A percentile compares a stretch with the other conserved stretches of the same genome.
Conservation (phyloP, 1,284 basidiomycete genomes). For the Apiotrichum mycotoxinovorans region DNA sequence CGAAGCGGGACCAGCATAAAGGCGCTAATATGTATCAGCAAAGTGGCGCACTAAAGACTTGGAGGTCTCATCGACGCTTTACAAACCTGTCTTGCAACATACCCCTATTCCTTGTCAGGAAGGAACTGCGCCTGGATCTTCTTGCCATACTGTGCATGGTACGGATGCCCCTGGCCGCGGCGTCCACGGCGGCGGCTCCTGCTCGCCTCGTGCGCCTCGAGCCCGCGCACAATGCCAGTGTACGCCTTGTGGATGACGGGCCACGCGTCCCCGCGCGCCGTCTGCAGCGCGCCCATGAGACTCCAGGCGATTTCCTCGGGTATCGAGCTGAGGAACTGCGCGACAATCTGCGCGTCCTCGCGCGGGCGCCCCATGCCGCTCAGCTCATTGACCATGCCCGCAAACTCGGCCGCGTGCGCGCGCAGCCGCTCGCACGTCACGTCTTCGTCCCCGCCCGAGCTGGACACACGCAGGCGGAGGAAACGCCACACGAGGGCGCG, state of each 20-base stretch:
- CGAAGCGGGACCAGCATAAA: too few relatives aligned
- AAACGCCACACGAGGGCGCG: slow-evolving; percentile 1
- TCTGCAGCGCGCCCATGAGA: background rate
- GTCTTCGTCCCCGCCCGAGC: background rate
- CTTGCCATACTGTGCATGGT: background rate
- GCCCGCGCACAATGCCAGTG: background rate
- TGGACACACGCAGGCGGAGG: background rate
- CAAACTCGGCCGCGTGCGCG: background rate
- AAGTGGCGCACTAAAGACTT: too few relatives aligned
- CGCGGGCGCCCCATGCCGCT: background rate
- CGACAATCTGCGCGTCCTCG: slow-evolving; percentile 2
- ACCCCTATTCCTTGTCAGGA: background rate
- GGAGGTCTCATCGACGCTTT: too few relatives aligned
- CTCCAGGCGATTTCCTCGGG: slow-evolving; percentile 2
- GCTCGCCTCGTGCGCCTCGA: slow-evolving; percentile 1
- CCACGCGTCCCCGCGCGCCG: slow-evolving; percentile 1
- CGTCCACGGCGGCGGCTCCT: background rate
- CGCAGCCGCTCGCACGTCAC: slow-evolving; percentile 1
- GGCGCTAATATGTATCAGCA: too few relatives aligned
- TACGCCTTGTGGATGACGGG: slow-evolving; percentile 3
- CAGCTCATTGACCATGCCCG: slow-evolving; percentile 1
- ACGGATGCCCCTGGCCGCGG: slow-evolving; percentile 1
- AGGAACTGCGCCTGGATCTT: slow-evolving; percentile 2
- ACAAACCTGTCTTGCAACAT: too few relatives aligned
- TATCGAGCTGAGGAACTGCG: background rate